Evolutionary conservation across 768 basidiomycete genomes (phyloP).

Genomic region (Kwoniella europaea): DNA sequence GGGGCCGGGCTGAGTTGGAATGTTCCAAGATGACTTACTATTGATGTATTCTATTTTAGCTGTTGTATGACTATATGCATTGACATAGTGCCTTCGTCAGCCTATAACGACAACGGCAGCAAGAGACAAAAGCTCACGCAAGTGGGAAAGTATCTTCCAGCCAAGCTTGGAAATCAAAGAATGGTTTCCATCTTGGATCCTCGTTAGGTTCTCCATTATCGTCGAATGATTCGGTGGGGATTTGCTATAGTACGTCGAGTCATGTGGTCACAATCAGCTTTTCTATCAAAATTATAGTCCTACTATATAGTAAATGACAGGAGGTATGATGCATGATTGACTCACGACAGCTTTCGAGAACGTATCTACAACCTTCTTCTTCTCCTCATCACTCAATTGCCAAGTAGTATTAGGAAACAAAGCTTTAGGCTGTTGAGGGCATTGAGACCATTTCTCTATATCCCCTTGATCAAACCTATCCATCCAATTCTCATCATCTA

Average conservation of each 20-base stretch:
- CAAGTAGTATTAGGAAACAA: constrained; percentile 41
- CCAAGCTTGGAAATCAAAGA: constrained; percentile 56
- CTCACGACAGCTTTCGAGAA: constrained; percentile 48
- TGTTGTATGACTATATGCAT: constrained; percentile 31
- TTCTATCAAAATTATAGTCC: not conserved
- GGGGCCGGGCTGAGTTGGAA: not conserved
- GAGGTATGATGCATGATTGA: not conserved
- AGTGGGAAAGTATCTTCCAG: constrained; percentile 49
- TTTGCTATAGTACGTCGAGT: constrained; percentile 33
- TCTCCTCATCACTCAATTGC: constrained; percentile 42
- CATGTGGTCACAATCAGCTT: too few species aligned
- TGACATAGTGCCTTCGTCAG: too few species aligned
- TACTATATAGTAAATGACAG: not conserved
- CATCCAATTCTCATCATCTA: constrained; percentile 2
- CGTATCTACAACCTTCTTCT: constrained; percentile 32
- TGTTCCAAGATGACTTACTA: constrained; percentile 26
- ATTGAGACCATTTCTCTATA: constrained; percentile 27
- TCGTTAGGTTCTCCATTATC: constrained; percentile 57
- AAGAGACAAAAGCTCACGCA: constrained; percentile 30
- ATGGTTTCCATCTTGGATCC: constrained; percentile 56
- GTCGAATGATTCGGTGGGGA: constrained; percentile 54
- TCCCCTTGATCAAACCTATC: constrained; percentile 11
- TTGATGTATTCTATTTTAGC: constrained; percentile 54
- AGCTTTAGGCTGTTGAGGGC: constrained; percentile 49
- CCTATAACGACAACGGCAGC: too few species aligned